These are phyloP conservation scores for Dipodascus albidus DNA, from an alignment of 805 yeast species.

Conservation along the genomic window DNA sequence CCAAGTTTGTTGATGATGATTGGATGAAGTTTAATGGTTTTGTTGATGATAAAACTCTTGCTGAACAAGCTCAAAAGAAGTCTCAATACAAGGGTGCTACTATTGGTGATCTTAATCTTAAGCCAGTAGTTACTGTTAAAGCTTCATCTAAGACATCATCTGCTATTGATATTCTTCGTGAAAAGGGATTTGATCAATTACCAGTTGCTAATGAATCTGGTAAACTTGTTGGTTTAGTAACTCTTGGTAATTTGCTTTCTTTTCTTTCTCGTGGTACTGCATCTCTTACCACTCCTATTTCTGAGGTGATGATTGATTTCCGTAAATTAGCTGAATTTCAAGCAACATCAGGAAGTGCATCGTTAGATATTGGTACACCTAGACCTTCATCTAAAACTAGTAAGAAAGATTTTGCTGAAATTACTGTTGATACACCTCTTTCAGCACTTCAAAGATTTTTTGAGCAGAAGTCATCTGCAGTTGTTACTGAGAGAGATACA, in stretches of 20 bases:
- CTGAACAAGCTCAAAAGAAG: constrained; percentile 26
- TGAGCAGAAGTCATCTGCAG: constrained; percentile 75
- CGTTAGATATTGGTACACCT: constrained; percentile 15
- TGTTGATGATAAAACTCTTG: constrained; percentile 40
- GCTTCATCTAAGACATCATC: constrained; percentile 46
- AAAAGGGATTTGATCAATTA: constrained; percentile 74
- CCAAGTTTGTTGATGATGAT: constrained; percentile 83
- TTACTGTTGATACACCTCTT: constrained; percentile 55
- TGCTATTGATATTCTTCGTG: constrained; percentile 59
- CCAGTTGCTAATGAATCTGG: constrained; percentile 56
- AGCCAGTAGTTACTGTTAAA: constrained; percentile 69
- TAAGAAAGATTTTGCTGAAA: constrained; percentile 54
- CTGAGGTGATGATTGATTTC: constrained; percentile 59
- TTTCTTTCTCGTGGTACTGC: constrained; percentile 50
- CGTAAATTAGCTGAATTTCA: constrained; percentile 47
- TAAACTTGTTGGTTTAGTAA: constrained; percentile 62
- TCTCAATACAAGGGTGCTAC: constrained; percentile 39
- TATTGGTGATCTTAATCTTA: constrained; percentile 58
- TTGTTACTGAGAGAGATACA: constrained; percentile 50
- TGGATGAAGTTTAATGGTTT: constrained; percentile 78
- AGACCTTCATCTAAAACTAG: constrained; percentile 35
- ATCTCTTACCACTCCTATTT: constrained; percentile 43
- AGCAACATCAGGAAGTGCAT: constrained; percentile 25
- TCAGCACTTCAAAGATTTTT: constrained; percentile 64
- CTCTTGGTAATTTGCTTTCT: constrained; percentile 61